phyloP scores from a whole-genome alignment of 169 alveolate genomes.

The Plasmodium ovale region DNA sequence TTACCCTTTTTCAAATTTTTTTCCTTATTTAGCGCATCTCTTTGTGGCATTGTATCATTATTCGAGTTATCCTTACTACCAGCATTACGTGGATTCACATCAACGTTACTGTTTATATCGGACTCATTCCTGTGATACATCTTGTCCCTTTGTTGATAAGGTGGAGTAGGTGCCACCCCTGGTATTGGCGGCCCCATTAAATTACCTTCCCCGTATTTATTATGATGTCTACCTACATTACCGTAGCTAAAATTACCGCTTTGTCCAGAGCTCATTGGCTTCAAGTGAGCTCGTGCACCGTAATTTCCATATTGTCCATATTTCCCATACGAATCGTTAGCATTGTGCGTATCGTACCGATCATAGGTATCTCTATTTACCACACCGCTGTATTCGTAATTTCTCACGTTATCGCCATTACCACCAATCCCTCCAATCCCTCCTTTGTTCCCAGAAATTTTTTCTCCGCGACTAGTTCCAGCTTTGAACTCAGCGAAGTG shows the following conservation, averaged over 20 bases:
- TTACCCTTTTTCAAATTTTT: background rate
- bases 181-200: conserved; percentile 1
- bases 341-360: too few species aligned
- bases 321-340: background rate
- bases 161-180: background rate
- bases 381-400: too few species aligned
- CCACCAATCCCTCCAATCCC: too few species aligned
- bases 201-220: background rate
- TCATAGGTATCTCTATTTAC: too few species aligned
- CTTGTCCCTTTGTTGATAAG: conserved; percentile 42
- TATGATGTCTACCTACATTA: conserved; percentile 5
- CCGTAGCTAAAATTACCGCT: conserved; percentile 38
- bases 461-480: background rate
- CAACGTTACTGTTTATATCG: background rate
- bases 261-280: conserved; percentile 2
- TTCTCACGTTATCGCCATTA: too few species aligned
- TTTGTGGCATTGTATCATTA: conserved; percentile 4
- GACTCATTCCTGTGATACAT: conserved; percentile 5
- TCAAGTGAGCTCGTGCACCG: background rate
- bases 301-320: background rate
- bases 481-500: background rate
- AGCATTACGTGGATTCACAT: background rate
- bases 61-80: conserved; percentile 16
- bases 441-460: background rate
- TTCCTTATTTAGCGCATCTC: background rate